Base-by-base conservation (phyloP, 805 yeast genomes). In the Metschnikowia kunwiensis region DNA sequence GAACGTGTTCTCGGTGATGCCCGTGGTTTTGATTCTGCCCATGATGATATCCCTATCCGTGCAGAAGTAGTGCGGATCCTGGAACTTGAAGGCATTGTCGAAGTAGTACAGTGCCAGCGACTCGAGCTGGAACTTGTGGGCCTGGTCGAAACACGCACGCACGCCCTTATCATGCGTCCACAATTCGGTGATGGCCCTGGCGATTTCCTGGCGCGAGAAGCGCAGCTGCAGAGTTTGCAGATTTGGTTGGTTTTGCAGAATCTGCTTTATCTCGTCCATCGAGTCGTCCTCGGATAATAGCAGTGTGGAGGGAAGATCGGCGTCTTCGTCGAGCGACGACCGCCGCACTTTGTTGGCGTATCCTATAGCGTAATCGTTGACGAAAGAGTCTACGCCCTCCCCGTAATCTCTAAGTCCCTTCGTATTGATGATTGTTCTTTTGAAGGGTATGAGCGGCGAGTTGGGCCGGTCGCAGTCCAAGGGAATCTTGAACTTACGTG, bases 21-120 rank as follows among this genome's bases (percentile, higher is more conserved):
- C 98, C 0, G 97, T 89, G 10, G 98, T 91, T 62, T 91, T 89
- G 51, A 93, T 86, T 23, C 98, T 72, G 4, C 96, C 97, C 51
- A 77, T 82, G 47, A 93, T 65, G 37, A 93, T 88, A 60, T 93
- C 98, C 37, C 74, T 78, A 59, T 91, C 87, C 6, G 78, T 62
- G 44, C 96, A 89, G 7, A 73, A 51, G 56, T 87, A 89, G 40
- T 69, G 63, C 0, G 77, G 77, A 38, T 77, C 68, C 1, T 83
- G 78, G 59, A 86, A 82, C 30, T 78, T 75, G 33, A 55, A 55
- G n/a, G 85, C 77, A 47, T 82, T 76, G 24, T 82, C 82, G 56
- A 91, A 87, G 57, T 86, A 89, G 61, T 83, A 87, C 7, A 77
- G 63, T 0, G 95, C 88, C 29, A 86, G 82, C 4, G 86, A 80